Evolutionary conservation across 1,139 yeast genomes (phyloP).

Genomic region (Zygoascus hellenicus): DNA sequence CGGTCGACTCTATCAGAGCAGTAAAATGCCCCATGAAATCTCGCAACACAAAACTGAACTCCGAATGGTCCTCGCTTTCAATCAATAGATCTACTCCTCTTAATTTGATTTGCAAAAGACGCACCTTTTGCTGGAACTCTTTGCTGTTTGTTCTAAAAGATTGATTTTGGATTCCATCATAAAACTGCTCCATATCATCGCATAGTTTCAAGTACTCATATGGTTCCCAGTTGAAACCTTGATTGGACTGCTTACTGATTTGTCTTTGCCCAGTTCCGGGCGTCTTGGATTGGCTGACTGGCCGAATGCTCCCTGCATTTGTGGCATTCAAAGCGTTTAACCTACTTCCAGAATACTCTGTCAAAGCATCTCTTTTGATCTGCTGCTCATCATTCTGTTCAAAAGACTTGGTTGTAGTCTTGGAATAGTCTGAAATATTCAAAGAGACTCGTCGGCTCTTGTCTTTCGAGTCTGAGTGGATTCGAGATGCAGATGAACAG

Average conservation of each 20-base stretch:
- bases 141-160: slow-evolving; percentile 10
- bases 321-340: neutral
- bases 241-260: neutral
- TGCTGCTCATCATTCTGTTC: too few relatives aligned
- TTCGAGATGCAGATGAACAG: neutral
- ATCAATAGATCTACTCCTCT: slow-evolving; percentile 15
- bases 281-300: neutral
- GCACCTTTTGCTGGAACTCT: slow-evolving; percentile 17
- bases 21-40: slow-evolving; percentile 29
- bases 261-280: neutral
- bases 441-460: too few relatives aligned
- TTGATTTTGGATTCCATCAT: slow-evolving; percentile 12
- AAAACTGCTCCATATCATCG: slow-evolving; percentile 21
- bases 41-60: slow-evolving; percentile 26
- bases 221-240: slow-evolving; percentile 8
- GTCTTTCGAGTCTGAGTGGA: neutral
- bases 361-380: too few relatives aligned
- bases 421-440: too few relatives aligned
- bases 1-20: slow-evolving; percentile 21
- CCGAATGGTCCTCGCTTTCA: slow-evolving; percentile 13
- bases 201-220: slow-evolving; percentile 19
- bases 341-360: too few relatives aligned
- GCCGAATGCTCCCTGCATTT: neutral
- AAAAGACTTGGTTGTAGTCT: too few relatives aligned
- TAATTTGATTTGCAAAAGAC: slow-evolving; percentile 19